Evolutionary conservation across 2,329 filamentous ascomycete species (phyloP), one percentile per base, ranked within the genome.

Genomic region (Cylindrodendrum hubeiense): DNA sequence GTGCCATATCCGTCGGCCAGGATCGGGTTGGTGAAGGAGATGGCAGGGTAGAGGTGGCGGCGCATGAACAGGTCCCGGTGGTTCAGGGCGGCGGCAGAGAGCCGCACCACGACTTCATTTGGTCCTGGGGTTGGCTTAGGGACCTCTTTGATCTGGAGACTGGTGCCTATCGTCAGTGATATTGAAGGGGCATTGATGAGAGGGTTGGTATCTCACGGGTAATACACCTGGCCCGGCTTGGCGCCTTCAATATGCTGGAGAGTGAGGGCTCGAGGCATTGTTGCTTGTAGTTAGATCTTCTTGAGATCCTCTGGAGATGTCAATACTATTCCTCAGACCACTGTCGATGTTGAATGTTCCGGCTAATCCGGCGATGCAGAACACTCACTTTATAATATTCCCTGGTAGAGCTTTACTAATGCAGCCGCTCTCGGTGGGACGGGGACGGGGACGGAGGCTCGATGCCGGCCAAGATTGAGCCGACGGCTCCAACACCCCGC

Each of bases 31-130:
- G 88, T 86, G 79, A 97, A 97, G 13, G 92, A 91, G 57, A 94
- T 91, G 72, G 89, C 91, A 0, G 95, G 95, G 83, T 98, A 98
- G 43, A 97, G 89, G 76, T 95, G 91, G 79, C 96, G 94, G 59
- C 95, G 93, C 80, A 97, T 92, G 83, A 98, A 98, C 72, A 97
- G 89, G 79, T 98, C 96, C 74, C 95, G 92, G 83, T 98, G 96
- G 84, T 98, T 98, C 54, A 98, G 89, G 15, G 95, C 92, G 1
- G 91, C 93, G 55, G 94, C 93, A 37, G 88, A 87, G 75, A 98
- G 84, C 74, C 89, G 89, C 67, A 98, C 83, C 7, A 97, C 84
- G 70, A 97, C 84, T 78, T 98, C 87, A 67, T 84, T 84, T 17
- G 87, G 86, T 26, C 88, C 86, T 0, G 91, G 91, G 2, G 82